Evolutionary conservation across 2,329 filamentous ascomycete species (phyloP).

Genomic region (Anisogramma anomala): DNA sequence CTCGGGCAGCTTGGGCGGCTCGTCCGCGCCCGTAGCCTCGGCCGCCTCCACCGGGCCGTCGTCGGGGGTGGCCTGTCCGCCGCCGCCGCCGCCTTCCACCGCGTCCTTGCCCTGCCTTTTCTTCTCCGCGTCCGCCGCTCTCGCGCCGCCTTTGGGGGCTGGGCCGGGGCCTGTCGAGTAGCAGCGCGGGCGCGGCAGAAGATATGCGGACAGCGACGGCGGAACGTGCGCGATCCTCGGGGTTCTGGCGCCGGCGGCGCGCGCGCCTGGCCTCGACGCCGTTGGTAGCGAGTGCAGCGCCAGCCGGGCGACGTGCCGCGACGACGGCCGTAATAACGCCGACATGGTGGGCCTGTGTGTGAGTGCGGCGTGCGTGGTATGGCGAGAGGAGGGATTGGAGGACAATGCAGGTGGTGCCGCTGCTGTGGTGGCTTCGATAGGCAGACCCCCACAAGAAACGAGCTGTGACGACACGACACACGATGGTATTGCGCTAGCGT

Average conservation of each 20-base stretch:
- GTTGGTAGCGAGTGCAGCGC: slow-evolving; percentile 18
- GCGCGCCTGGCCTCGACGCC: slow-evolving; percentile 15
- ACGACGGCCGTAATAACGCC: slow-evolving; percentile 21
- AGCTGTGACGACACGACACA: slow-evolving; percentile 2
- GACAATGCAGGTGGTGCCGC: too few species aligned
- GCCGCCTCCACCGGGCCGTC: background rate
- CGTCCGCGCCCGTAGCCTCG: background rate
- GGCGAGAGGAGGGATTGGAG: too few species aligned
- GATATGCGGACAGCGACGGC: slow-evolving; percentile 13
- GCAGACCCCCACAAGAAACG: background rate
- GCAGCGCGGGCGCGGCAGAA: slow-evolving; percentile 15
- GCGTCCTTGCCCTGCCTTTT: slow-evolving; percentile 1
- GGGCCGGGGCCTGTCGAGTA: slow-evolving; percentile 17
- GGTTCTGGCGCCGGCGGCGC: slow-evolving; percentile 13
- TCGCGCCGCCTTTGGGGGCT: background rate
- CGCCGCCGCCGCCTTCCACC: background rate
- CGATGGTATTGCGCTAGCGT: slow-evolving; percentile 13
- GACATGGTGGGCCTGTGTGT: slow-evolving; percentile 11
- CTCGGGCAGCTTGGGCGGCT: slow-evolving; percentile 24
- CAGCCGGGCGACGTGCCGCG: slow-evolving; percentile 21
- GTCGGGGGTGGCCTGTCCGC: too few species aligned
- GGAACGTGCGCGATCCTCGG: slow-evolving; percentile 15
- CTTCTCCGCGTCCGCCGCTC: slow-evolving; percentile 5
- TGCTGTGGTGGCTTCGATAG: background rate
- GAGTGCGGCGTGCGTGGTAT: background rate